Base-by-base conservation (phyloP, 345 rosid genomes). In the Abelmoschus esculentus region DNA sequence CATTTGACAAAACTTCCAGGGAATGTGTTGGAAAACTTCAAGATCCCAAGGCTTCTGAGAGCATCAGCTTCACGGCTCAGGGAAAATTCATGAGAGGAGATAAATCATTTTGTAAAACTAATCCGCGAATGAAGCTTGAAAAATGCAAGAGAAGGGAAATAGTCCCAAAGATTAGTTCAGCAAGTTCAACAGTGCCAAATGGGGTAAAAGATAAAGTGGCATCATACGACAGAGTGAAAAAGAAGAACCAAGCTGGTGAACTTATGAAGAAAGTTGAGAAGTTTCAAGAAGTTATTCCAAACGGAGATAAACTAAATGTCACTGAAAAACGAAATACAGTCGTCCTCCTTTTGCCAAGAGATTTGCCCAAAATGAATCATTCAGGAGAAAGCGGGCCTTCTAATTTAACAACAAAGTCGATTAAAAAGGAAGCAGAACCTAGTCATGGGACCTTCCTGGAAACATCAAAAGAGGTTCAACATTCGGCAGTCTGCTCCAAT, bases 321-420 rank as follows among this genome's bases (percentile, higher is more conserved):
- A 59, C 73, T 61, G 38, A 56, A 50, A 81, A 75, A 34, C 67
- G 60, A 38, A 80, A 86, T 26, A 77, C 82, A 59, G 82, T 82
- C 5, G 76, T 80, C 64, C 77, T 85, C 55, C 84, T 83, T 72
- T 73, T 77, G 72, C 89, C 90, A 22, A 80, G 81, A 69, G 81
- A 78, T 73, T 73, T 69, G 61, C 77, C 84, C 31, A 71, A 74
- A 65, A 75, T 54, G 29, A 76, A 73, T 53, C 62, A 77, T 44
- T 72, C 83, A 19, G 80, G 69, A 56, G 75, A 81, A 22, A 22
- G 26, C 61, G 72, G 62, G 62, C 50, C 69, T 73, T 76, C 72
- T 46, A 68, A 72, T 69, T 76, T 78, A 60, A 55, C 72, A 34
- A 65, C 65, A 54, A 71, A 46, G 63, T 50, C 69, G 53, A 54